Base-by-base conservation (phyloP, 176 grass and related monocot genomes). In the Leersia perrieri region DNA sequence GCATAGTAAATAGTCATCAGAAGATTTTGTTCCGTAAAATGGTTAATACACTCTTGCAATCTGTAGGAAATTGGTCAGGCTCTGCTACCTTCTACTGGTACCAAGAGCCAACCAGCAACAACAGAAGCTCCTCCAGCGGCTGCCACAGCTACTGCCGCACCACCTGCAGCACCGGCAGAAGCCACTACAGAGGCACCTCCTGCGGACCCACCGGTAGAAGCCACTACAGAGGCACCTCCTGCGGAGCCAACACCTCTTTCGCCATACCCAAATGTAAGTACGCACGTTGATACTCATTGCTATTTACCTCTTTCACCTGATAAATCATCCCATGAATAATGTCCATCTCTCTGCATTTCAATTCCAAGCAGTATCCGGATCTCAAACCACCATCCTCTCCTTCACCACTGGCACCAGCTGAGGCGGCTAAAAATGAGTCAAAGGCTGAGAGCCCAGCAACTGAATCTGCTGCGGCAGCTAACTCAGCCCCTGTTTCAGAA, bases 61-160 rank as follows among this genome's bases (percentile, higher is more conserved):
- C 34, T 61, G 23, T 81, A 95, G 95, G 94, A 93, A 88, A 98
- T 98, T 11, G 95, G 92, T 28, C 91, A 95, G 75, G 90, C 95
- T 86, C 73, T 98, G 74, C 74, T 95, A 68, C 88, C 95, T 36
- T 35, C 88, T 67, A 75, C 70, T 78, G 82, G 60, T 71, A 22
- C 45, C 53, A 94, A 92, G 85, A 94, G 68, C 74, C 85, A 92
- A 80, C 91, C 89, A 71, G 75, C 83, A 61, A 39, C 67, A 71
- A 68, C 70, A 58, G 57, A 36, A 25, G 82, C 58, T 61, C 41
- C 33, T 58, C 66, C 80, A 74, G 61, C 75, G 62, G 60, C 58
- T 60, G 65, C 81, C 66, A 76, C 80, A 58, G 83, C 47, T 72
- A 31, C 74, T 33, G 69, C 85, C 13, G 41, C 63, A 44, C 32